These are phyloP conservation scores for Symbiodinium natans DNA, from an alignment of 73 alveolate species.

Conservation along the genomic window DNA sequence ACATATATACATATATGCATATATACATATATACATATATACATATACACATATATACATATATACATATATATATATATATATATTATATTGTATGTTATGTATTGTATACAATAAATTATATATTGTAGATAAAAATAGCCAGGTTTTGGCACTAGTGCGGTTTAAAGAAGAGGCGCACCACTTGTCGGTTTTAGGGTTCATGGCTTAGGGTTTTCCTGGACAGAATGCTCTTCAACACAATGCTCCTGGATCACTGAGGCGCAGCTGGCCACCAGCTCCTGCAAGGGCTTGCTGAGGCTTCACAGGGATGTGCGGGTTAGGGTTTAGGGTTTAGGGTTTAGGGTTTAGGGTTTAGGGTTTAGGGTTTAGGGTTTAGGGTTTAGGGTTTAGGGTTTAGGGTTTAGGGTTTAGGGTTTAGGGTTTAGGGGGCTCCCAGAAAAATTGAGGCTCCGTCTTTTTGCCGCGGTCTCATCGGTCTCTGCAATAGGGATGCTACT, in stretches of 20 bases:
- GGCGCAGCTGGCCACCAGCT: constrained; percentile 71
- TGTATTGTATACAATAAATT: background rate
- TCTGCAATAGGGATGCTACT: too few relatives aligned
- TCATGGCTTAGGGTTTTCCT: background rate
- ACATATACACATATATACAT: background rate
- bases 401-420: too few relatives aligned
- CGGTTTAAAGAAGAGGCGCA: background rate
- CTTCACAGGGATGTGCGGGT: background rate
- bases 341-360: background rate
- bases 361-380: too few relatives aligned
- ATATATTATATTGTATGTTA: too few relatives aligned
- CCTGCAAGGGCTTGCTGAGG: too few relatives aligned
- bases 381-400: too few relatives aligned
- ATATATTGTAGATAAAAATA: background rate
- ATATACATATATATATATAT: background rate
- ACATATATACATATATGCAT: too few relatives aligned
- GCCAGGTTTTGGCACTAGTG: background rate
- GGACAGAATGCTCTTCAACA: constrained; percentile 1
- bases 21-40: too few relatives aligned
- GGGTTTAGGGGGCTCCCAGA: too few relatives aligned
- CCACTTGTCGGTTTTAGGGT: background rate
- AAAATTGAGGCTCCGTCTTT: too few relatives aligned
- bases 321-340: background rate
- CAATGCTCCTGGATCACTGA: constrained; percentile 43
- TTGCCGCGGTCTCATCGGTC: too few relatives aligned